Percentiles rank a stretch among this genome's conserved stretches.
Conservation (phyloP, 2,329 filamentous ascomycete genomes). For the Whalleya microplaca region DNA sequence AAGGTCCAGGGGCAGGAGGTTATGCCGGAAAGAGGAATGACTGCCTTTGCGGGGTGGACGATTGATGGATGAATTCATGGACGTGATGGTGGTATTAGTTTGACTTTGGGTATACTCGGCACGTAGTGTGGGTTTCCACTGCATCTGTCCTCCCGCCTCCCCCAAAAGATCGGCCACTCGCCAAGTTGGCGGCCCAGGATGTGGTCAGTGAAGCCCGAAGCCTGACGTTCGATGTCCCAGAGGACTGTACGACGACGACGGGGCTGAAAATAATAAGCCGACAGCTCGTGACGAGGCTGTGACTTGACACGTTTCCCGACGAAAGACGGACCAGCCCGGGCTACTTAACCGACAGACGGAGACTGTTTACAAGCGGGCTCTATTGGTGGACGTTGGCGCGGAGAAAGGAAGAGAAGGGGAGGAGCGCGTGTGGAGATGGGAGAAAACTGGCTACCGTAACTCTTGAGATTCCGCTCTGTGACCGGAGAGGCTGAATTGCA, state of each 20-base stretch:
- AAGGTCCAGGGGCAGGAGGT: constrained; percentile 33
- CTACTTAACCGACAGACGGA: constrained; percentile 20
- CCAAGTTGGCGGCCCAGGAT: constrained; percentile 18
- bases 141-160: constrained; percentile 23
- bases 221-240: constrained; percentile 18
- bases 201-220: constrained; percentile 22
- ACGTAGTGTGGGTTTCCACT: constrained; percentile 31
- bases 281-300: constrained; percentile 16
- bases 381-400: constrained; percentile 22
- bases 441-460: constrained; percentile 10
- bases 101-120: constrained; percentile 34
- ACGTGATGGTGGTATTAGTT: constrained; percentile 35
- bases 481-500: constrained; percentile 7
- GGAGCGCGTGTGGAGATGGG: constrained; percentile 25
- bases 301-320: constrained; percentile 19
- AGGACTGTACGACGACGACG: constrained; percentile 24
- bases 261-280: constrained; percentile 26
- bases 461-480: constrained; percentile 13
- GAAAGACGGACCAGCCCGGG: constrained; percentile 9
- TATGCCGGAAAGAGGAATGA: constrained; percentile 41
- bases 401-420: constrained; percentile 23
- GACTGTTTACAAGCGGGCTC: constrained; percentile 17
- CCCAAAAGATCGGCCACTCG: constrained; percentile 23
- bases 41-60: constrained; percentile 39
- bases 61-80: constrained; percentile 41